phyloP scores from a whole-genome alignment of 2,329 filamentous ascomycete species.

The Pleurostoma richardsiae region DNA sequence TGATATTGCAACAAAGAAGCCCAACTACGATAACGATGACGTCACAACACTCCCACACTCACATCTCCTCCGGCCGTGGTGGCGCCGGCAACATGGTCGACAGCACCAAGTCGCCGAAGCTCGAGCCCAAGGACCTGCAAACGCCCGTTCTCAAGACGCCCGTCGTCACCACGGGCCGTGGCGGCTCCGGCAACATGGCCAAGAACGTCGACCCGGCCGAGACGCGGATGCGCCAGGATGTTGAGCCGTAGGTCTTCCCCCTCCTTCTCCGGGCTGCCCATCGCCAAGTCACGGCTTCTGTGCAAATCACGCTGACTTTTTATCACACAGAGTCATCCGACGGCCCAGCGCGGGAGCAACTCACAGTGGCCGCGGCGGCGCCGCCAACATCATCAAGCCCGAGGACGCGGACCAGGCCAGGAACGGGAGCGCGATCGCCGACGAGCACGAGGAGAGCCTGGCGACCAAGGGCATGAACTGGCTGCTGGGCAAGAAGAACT shows the following conservation, averaged over 20 bases:
- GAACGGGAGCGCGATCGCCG: conserved; percentile 20
- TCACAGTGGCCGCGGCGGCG: conserved; percentile 70
- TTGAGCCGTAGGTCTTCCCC: conserved; percentile 55
- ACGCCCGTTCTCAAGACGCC: conserved; percentile 80
- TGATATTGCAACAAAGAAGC: no score
- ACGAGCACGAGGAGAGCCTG: conserved; percentile 21
- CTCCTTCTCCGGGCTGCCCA: conserved; percentile 17
- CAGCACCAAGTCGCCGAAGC: conserved; percentile 36
- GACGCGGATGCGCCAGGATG: conserved; percentile 78
- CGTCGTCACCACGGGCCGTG: conserved; percentile 85
- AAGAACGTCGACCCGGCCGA: conserved; percentile 64
- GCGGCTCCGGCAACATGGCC: conserved; percentile 85
- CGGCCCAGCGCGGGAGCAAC: conserved; percentile 53
- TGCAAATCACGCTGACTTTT: not conserved
- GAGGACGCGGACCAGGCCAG: conserved; percentile 30
- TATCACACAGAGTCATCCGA: conserved; percentile 41
- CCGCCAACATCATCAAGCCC: conserved; percentile 61
- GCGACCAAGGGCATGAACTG: conserved; percentile 42
- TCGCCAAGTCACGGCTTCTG: not conserved
- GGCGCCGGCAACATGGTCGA: conserved; percentile 72
- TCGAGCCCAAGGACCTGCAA: conserved; percentile 61
- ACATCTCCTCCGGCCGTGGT: conserved; percentile 64
- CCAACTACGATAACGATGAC: no score
- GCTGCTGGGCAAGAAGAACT: conserved; percentile 40
- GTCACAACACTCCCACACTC: no score